Percentiles rank a stretch among this genome's conserved stretches.
These are phyloP conservation scores for Patellifolia procumbens DNA, from an alignment of 179 eudicot species.

Conservation along the genomic window DNA sequence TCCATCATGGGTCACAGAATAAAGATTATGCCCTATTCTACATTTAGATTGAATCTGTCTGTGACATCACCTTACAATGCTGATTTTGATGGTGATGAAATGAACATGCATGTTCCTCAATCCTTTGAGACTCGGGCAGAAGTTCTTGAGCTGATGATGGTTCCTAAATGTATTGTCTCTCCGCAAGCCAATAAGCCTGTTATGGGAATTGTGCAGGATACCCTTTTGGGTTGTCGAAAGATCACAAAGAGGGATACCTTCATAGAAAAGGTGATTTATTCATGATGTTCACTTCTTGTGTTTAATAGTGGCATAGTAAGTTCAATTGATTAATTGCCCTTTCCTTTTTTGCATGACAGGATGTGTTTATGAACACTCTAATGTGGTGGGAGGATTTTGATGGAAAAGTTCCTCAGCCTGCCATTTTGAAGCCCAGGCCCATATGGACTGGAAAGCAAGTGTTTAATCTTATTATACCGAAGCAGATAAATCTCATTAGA, in stretches of 20 bases:
- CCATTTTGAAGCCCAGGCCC: constrained; percentile 95
- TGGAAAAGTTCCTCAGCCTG: constrained; percentile 95
- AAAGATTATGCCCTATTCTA: constrained; percentile 98
- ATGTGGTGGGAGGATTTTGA: constrained; percentile 99
- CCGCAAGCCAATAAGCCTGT: constrained; percentile 97
- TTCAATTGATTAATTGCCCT: not conserved
- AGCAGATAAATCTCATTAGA: constrained; percentile 92
- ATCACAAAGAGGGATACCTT: constrained; percentile 96
- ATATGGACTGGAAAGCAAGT: constrained; percentile 99
- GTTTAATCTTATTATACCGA: constrained; percentile 93
- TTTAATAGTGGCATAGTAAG: not conserved
- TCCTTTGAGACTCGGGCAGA: constrained; percentile 99
- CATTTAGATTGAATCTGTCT: constrained; percentile 89
- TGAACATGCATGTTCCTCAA: constrained; percentile 99
- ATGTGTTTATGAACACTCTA: constrained; percentile 95
- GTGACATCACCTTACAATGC: constrained; percentile 99
- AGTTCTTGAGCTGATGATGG: constrained; percentile 98
- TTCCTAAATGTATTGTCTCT: constrained; percentile 98
- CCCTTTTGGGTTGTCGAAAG: constrained; percentile 97
- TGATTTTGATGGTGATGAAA: constrained; percentile 99
- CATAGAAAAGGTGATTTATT: constrained; percentile 78
- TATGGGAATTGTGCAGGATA: constrained; percentile 99
- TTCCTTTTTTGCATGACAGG: constrained; percentile 43
- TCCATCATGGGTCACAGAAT: constrained; percentile 99
- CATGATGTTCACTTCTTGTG: not conserved